Evolutionary conservation across 2,329 filamentous ascomycete species (phyloP).

Genomic region (Beauveria asiatica): DNA sequence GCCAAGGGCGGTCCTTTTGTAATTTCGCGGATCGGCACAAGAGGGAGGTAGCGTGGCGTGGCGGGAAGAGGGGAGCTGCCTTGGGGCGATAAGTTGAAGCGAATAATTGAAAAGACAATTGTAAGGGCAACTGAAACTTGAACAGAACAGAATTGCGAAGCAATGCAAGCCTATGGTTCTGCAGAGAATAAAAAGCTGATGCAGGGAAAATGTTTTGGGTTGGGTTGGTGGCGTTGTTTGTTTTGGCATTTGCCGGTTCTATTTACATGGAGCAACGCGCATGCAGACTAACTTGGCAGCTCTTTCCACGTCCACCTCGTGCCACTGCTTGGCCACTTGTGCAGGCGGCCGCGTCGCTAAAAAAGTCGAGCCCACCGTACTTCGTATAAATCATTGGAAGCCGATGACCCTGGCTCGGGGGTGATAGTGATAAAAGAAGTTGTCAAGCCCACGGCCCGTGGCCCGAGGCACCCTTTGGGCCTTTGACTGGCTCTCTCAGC

Average conservation of each 20-base stretch:
- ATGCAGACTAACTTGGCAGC: background rate
- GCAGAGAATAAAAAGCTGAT: background rate
- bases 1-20: conserved; percentile 9
- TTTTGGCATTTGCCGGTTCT: background rate
- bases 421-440: background rate
- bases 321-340: background rate
- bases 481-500: too few relatives aligned
- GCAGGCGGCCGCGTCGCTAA: background rate
- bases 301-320: background rate
- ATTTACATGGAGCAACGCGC: conserved; percentile 8
- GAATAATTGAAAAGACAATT: background rate
- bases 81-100: background rate
- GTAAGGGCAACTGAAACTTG: background rate
- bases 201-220: conserved; percentile 2
- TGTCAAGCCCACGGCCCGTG: too few relatives aligned
- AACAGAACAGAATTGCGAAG: background rate
- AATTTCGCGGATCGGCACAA: conserved; percentile 16
- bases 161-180: conserved; percentile 1
- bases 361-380: too few relatives aligned
- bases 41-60: conserved; percentile 8
- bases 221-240: conserved; percentile 7
- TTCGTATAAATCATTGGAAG: background rate
- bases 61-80: background rate
- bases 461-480: background rate
- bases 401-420: background rate